A percentile compares a stretch with the other conserved stretches of the same genome.
Conservation (phyloP, 805 yeast genomes). For the Candida jianshihensis region DNA sequence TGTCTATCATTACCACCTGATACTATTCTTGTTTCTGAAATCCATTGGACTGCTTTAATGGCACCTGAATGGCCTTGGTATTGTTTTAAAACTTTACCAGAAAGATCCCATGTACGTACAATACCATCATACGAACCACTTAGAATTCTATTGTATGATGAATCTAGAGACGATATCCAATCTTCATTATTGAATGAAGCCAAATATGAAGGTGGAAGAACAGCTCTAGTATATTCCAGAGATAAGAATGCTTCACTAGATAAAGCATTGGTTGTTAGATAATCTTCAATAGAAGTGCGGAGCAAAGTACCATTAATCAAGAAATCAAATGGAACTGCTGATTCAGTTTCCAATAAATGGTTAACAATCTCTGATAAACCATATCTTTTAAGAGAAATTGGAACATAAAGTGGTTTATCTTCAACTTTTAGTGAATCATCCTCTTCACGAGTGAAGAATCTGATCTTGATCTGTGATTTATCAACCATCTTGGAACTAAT, state of each 20-base stretch:
- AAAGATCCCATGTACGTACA: constrained; percentile 79
- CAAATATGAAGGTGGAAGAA: constrained; percentile 87
- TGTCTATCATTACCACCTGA: constrained; percentile 88
- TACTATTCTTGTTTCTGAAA: constrained; percentile 66
- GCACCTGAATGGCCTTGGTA: constrained; percentile 86
- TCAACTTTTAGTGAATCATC: constrained; percentile 68
- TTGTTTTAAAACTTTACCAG: constrained; percentile 76
- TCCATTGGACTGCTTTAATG: constrained; percentile 75
- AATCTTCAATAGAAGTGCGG: constrained; percentile 73
- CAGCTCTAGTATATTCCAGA: constrained; percentile 86
- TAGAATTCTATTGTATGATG: constrained; percentile 45
- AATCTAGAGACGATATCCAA: constrained; percentile 76
- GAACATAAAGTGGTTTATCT: constrained; percentile 83
- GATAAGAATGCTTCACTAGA: constrained; percentile 75
- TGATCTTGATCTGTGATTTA: constrained; percentile 69
- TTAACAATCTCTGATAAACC: constrained; percentile 95
- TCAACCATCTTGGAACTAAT: constrained; percentile 14
- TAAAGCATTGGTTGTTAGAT: constrained; percentile 66
- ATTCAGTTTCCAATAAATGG: constrained; percentile 59
- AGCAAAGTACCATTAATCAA: constrained; percentile 78
- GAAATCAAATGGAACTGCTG: constrained; percentile 87
- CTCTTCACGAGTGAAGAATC: constrained; percentile 80
- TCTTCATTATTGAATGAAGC: constrained; percentile 89
- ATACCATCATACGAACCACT: constrained; percentile 94
- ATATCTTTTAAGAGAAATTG: constrained; percentile 76